Percentiles rank a stretch among this genome's conserved stretches.
Conservation (phyloP, 805 yeast genomes). For the Wickerhamiella vanderwaltii region DNA sequence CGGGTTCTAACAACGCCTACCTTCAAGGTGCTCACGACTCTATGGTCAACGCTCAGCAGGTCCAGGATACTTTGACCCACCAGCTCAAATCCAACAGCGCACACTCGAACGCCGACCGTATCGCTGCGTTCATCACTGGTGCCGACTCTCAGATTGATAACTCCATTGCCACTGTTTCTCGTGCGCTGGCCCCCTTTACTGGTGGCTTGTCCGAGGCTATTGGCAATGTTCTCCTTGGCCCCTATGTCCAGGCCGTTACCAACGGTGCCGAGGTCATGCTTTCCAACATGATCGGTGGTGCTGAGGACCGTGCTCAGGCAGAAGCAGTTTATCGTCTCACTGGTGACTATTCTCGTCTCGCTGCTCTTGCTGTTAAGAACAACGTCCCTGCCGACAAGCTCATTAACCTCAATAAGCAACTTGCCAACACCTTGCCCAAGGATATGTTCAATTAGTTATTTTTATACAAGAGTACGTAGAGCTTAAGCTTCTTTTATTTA, state of each 20-base stretch:
- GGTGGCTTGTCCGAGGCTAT: constrained; percentile 17
- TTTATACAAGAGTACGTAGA: too few relatives aligned
- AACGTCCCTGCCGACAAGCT: constrained; percentile 15
- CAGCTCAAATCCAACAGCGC: constrained; percentile 14
- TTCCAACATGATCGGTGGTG: constrained; percentile 20
- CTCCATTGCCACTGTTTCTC: constrained; percentile 18
- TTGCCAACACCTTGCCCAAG: constrained; percentile 13
- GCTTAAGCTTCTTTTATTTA: too few relatives aligned
- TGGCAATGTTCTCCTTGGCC: constrained; percentile 21
- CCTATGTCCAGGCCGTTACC: constrained; percentile 26
- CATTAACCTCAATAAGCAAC: constrained; percentile 17
- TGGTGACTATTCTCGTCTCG: constrained; percentile 18
- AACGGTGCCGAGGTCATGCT: constrained; percentile 25
- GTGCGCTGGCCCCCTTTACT: constrained; percentile 17
- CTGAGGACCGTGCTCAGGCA: constrained; percentile 15
- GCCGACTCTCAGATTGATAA: constrained; percentile 27
- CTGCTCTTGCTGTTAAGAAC: constrained; percentile 16
- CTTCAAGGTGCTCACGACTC: constrained; percentile 11
- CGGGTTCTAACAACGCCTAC: constrained; percentile 11
- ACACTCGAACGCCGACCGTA: constrained; percentile 15
- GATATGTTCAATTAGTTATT: constrained; percentile 1
- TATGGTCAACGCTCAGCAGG: constrained; percentile 18
- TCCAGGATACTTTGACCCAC: constrained; percentile 13
- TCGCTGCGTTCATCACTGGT: constrained; percentile 23
- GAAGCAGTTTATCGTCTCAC: constrained; percentile 15